Base-by-base conservation (phyloP, 2,329 filamentous ascomycete species). In the Knufia fluminis region DNA sequence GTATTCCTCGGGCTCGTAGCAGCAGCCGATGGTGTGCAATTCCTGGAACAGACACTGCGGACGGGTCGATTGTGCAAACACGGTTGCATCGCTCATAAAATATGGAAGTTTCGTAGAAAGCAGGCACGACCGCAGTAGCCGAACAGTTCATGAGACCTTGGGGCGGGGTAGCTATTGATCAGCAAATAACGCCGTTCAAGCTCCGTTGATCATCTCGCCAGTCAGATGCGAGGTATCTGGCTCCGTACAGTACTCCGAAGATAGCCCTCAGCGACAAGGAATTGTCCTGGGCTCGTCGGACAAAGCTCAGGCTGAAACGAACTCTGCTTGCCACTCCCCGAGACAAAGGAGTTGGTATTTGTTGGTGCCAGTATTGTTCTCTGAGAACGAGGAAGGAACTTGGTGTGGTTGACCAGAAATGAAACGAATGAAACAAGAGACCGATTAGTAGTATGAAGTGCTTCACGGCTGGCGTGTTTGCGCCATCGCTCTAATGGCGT, bases 401-500 rank as follows among this genome's bases (percentile, higher is more conserved):
- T 31, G 28, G 14, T 31, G 28, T n/a, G n/a, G n/a, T n/a, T n/a
- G n/a, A n/a, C n/a, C n/a, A n/a, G n/a, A n/a, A 32, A 45, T 32
- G 42, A 4, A 32, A 16, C 24, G 14, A 32, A 32, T n/a, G 4
- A 33, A 10, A n/a, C 19, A 10, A 17, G 9, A 32, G 16, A 3
- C 4, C 7, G 8, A 24, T 9, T 39, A n/a, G 22, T 16, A 7
- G 22, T 28, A 14, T 26, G 14, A 16, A 43, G 40, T 26, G 10
- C n/a, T 26, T 28, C 14, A 26, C 8, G 23, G 20, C 22, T 26
- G 6, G 40, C n/a, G 22, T 16, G 9, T 39, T 48, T 48, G 22
- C 45, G 45, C 45, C 45, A 48, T 48, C 33, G 26, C 9, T n/a
- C 45, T 48, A 31, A 40, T 48, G 33, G 45, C 45, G 45, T 31